Evolutionary conservation across 2,329 filamentous ascomycete genomes (phyloP).

Genomic region (Aureobasidium mangrovei): DNA sequence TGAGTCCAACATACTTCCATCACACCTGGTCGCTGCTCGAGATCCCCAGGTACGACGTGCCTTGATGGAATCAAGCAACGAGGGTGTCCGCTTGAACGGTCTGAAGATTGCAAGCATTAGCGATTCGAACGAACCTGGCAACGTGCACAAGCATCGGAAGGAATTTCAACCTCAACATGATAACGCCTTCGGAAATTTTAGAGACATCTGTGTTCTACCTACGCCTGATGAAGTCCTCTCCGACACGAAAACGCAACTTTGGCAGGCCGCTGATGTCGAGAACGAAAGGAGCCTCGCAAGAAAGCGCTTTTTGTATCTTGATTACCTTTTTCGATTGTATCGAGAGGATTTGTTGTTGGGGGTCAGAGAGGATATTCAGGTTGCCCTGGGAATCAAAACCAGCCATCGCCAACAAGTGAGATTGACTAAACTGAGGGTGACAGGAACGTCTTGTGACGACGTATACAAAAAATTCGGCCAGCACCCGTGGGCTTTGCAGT

Average conservation of each 20-base stretch:
- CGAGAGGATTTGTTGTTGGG: neutral
- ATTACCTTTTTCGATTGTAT: neutral
- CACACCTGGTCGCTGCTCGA: neutral
- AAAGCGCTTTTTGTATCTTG: neutral
- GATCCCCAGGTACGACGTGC: neutral
- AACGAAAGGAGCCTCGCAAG: neutral
- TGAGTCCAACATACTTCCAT: neutral
- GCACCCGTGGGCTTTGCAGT: neutral
- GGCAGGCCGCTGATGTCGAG: neutral
- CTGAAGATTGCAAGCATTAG: neutral
- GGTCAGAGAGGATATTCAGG: neutral
- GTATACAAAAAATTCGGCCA: neutral
- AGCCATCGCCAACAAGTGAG: neutral
- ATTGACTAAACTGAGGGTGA: neutral
- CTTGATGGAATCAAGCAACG: neutral
- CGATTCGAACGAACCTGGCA: neutral
- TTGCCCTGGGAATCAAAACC: neutral
- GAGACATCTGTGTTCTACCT: neutral
- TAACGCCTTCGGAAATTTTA: slow-evolving; percentile 4
- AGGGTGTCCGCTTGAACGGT: neutral
- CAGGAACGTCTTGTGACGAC: neutral
- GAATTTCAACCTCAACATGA: neutral
- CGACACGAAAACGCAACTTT: neutral
- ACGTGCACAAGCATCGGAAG: neutral
- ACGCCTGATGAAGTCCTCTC: neutral